Percentiles rank a stretch among this genome's conserved stretches.
Conservation (phyloP, 1,139 yeast species). For the Saccharomyces hybrid region DNA sequence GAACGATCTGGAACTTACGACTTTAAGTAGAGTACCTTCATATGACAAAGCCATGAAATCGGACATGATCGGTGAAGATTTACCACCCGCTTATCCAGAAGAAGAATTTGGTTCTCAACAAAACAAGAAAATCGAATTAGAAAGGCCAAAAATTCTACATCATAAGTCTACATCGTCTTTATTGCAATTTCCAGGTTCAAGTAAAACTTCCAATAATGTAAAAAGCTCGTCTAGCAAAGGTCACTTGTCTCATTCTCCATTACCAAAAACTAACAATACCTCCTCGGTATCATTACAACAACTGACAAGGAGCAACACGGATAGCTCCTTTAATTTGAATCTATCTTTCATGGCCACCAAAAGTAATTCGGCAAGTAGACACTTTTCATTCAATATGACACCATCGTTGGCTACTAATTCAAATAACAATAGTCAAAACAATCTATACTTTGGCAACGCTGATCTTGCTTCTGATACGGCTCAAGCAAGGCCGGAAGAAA, state of each 20-base stretch:
- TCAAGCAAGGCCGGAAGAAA: background rate
- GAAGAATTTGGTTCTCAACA: slow-evolving; percentile 3
- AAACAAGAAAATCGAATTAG: slow-evolving; percentile 7
- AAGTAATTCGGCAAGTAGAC: slow-evolving; percentile 17
- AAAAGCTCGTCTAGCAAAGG: slow-evolving; percentile 8
- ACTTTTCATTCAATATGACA: slow-evolving; percentile 24
- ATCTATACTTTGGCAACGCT: background rate
- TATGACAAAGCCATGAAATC: slow-evolving; percentile 66
- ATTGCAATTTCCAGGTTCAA: slow-evolving; percentile 12
- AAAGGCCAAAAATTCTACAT: slow-evolving; percentile 18
- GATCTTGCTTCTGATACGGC: background rate
- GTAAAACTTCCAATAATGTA: slow-evolving; percentile 11
- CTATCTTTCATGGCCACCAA: slow-evolving; percentile 9
- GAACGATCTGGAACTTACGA: slow-evolving; percentile 38
- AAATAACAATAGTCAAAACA: background rate
- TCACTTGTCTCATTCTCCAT: background rate
- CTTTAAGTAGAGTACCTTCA: slow-evolving; percentile 68
- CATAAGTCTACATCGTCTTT: slow-evolving; percentile 15
- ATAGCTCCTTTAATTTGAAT: slow-evolving; percentile 7
- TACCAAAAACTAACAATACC: slow-evolving; percentile 15
- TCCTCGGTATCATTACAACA: slow-evolving; percentile 18
- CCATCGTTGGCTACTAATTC: slow-evolving; percentile 13
- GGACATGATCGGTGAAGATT: slow-evolving; percentile 40
- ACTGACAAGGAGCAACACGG: slow-evolving; percentile 11
- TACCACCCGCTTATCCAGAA: slow-evolving; percentile 55